Evolutionary conservation across 441 rosid species (phyloP), one percentile per base, ranked within the genome.

Genomic region (Bruguiera hainesii): DNA sequence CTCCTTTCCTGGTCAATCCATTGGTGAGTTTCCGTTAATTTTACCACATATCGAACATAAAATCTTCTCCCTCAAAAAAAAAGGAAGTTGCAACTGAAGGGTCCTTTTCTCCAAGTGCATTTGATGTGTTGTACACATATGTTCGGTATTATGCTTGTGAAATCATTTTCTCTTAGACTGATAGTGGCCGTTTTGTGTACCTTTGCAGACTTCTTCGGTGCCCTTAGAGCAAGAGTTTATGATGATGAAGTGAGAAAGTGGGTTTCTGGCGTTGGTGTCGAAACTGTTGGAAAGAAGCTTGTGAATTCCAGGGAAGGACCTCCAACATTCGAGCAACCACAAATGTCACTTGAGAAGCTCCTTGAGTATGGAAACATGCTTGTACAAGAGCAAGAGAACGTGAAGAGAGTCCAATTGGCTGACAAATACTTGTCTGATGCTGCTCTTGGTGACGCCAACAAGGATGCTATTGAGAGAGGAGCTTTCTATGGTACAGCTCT

Each of bases 171-270:
- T 10, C 16, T 55, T 26, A 23, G 30, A 23, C 25, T 55, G 58
- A 9, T 23, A 23, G 29, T 8, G 58, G 9, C 2, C 28, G 6
- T 3, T 10, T 59, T 25, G 7, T 57, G 8, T 51, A 0, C 20
- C 5, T 16, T 19, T 66, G 70, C 79, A 93, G 98, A 94, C 71
- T 94, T 89, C 86, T 94, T 94, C 3, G 98, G 99, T 53, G 99
- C 99, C 0, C 61, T 94, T 75, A 85, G 99, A 84, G 97, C 99
- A 5, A 81, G 99, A 80, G 99, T 94, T 42, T 94, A 94, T 64
- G 99, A 94, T 18, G 98, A 94, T 60, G 99, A 89, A 81, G 99
- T 94, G 83, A 89, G 98, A 84, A 94, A 94, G 77, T 89, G 92
- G 85, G 65, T 91, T 0, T 66, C 81, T 0, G 89, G 79, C 0